phyloP scores from a whole-genome alignment of 2,329 filamentous ascomycete species.

The Ophiostoma sp. region DNA sequence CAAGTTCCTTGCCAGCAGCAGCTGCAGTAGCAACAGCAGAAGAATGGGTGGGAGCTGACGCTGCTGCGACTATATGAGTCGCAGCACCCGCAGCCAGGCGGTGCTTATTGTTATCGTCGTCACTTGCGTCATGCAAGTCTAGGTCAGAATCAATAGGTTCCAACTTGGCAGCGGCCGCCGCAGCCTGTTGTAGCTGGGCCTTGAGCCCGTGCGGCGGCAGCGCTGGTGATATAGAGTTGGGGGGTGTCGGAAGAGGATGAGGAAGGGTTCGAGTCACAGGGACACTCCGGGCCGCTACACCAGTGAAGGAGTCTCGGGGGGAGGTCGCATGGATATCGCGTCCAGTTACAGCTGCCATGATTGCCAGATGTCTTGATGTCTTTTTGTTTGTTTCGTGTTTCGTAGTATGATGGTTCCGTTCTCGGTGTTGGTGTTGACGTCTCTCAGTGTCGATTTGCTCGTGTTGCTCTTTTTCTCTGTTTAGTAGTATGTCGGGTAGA shows the following conservation, averaged over 20 bases:
- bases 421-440: background rate
- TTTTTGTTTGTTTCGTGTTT: constrained; percentile 35
- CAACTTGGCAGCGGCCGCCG: constrained; percentile 41
- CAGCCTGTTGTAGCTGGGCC: constrained; percentile 56
- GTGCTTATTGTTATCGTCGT: constrained; percentile 34
- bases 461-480: background rate
- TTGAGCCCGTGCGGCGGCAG: constrained; percentile 77
- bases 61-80: background rate
- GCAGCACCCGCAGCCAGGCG: constrained; percentile 1
- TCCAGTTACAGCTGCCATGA: constrained; percentile 57
- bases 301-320: constrained; percentile 66
- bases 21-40: background rate
- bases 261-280: constrained; percentile 58
- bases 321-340: constrained; percentile 61
- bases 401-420: constrained; percentile 18
- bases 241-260: constrained; percentile 83
- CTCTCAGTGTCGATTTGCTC: background rate
- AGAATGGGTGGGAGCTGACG: background rate
- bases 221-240: constrained; percentile 88
- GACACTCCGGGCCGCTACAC: constrained; percentile 62
- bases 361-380: constrained; percentile 48
- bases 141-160: constrained; percentile 77
- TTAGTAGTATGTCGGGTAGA: background rate
- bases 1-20: constrained; percentile 17
- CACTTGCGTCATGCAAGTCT: constrained; percentile 68